Evolutionary conservation across 345 rosid genomes (phyloP).

Genomic region (Eucalyptus viminalis): DNA sequence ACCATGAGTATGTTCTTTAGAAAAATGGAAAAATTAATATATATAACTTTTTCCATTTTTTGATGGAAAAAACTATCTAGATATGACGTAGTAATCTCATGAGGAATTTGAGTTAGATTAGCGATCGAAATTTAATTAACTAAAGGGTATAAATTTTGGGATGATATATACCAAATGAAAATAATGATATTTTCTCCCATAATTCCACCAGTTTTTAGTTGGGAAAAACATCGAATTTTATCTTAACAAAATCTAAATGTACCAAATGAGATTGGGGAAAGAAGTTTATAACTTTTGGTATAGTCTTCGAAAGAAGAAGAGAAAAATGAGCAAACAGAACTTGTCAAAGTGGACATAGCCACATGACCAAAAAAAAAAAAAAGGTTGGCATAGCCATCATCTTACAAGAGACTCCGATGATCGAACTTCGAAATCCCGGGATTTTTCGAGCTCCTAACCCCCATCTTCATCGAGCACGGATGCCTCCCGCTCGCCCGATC

Average conservation of each 20-base stretch:
- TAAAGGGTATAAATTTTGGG: not conserved
- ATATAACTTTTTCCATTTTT: not conserved
- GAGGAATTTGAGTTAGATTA: not conserved
- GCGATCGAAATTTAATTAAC: not conserved
- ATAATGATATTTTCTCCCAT: not conserved
- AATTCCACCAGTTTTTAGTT: no score
- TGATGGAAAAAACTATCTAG: not conserved
- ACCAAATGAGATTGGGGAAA: fast-evolving
- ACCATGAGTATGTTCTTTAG: not conserved
- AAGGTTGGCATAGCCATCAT: not conserved
- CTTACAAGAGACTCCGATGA: not conserved
- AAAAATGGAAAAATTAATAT: not conserved
- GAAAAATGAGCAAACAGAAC: not conserved
- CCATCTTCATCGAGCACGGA: not conserved
- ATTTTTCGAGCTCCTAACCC: not conserved
- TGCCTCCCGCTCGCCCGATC: not conserved
- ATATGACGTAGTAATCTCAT: not conserved
- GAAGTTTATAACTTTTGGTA: no score
- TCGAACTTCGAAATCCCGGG: not conserved
- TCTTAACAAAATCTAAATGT: no score
- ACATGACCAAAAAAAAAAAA: no score
- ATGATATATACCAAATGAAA: not conserved
- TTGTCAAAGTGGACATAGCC: not conserved
- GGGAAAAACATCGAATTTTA: no score
- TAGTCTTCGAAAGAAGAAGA: no score